Conservation (phyloP, 345 rosid species). For the Litchi chinensis region DNA sequence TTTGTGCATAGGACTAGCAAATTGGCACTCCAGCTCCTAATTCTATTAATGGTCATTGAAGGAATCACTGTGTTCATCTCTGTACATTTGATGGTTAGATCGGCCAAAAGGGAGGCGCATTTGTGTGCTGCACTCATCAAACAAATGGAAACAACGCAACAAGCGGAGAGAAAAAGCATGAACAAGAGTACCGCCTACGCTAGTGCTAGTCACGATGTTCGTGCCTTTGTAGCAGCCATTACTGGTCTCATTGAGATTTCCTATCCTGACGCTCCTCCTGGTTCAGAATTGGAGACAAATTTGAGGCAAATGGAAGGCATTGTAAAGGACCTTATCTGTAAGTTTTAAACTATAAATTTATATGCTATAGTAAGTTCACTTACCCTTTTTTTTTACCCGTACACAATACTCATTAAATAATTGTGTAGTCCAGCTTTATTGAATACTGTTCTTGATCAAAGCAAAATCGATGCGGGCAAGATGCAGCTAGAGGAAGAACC, state of each 20-base stretch:
- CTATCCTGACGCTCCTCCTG: constrained; percentile 37
- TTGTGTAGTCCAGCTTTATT: constrained; percentile 46
- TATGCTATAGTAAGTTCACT: too few relatives aligned
- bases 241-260: constrained; percentile 56
- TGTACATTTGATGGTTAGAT: constrained; percentile 37
- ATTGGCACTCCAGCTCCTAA: constrained; percentile 32
- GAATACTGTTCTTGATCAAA: constrained; percentile 68
- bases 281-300: constrained; percentile 44
- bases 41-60: constrained; percentile 25
- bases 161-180: constrained; percentile 77
- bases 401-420: too few relatives aligned
- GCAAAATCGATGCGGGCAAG: constrained; percentile 84
- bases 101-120: constrained; percentile 50
- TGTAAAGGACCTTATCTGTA: constrained; percentile 63
- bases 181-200: constrained; percentile 74
- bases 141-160: constrained; percentile 79
- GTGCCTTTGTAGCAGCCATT: constrained; percentile 63
- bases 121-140: constrained; percentile 52
- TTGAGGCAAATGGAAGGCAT: constrained; percentile 52
- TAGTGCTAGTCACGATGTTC: constrained; percentile 79
- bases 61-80: constrained; percentile 33
- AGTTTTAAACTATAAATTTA: not conserved
- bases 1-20: constrained; percentile 24
- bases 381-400: too few relatives aligned
- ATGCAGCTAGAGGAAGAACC: constrained; percentile 73